phyloP scores from a whole-genome alignment of 768 basidiomycete genomes.

The Lyophyllum atratum region DNA sequence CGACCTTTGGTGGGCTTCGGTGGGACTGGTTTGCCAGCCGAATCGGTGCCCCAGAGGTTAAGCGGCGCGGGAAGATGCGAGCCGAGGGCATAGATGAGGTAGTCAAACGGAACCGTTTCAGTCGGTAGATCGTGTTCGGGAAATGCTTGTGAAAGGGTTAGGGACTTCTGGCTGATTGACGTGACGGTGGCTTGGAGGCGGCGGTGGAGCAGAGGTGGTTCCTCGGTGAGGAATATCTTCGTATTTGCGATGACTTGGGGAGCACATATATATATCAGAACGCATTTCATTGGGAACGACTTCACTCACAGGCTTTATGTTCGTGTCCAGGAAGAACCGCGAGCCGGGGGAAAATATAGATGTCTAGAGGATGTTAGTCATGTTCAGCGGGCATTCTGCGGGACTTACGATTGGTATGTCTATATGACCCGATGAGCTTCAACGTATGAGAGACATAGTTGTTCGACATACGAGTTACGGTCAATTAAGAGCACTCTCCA shows the following conservation, averaged over 20 bases:
- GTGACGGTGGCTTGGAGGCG: constrained; percentile 47
- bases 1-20: not conserved
- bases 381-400: not conserved
- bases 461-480: constrained; percentile 51
- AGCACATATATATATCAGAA: not conserved
- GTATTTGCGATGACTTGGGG: constrained; percentile 53
- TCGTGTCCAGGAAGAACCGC: constrained; percentile 61
- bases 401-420: constrained; percentile 49
- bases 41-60: constrained; percentile 47
- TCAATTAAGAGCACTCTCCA: constrained; percentile 63
- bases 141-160: constrained; percentile 50
- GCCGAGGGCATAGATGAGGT: constrained; percentile 62
- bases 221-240: constrained; percentile 41
- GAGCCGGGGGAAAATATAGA: constrained; percentile 61
- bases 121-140: constrained; percentile 44
- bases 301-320: constrained; percentile 61
- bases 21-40: constrained; percentile 10
- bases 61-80: constrained; percentile 56
- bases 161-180: constrained; percentile 35
- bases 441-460: not conserved
- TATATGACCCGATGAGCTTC: constrained; percentile 14
- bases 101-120: constrained; percentile 49
- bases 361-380: constrained; percentile 30
- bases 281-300: not conserved
- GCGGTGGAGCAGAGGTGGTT: constrained; percentile 29